A percentile compares a stretch with the other conserved stretches of the same genome.
These are phyloP conservation scores for Yamadazyma phyllophila DNA, from an alignment of 805 yeast species.

Conservation along the genomic window DNA sequence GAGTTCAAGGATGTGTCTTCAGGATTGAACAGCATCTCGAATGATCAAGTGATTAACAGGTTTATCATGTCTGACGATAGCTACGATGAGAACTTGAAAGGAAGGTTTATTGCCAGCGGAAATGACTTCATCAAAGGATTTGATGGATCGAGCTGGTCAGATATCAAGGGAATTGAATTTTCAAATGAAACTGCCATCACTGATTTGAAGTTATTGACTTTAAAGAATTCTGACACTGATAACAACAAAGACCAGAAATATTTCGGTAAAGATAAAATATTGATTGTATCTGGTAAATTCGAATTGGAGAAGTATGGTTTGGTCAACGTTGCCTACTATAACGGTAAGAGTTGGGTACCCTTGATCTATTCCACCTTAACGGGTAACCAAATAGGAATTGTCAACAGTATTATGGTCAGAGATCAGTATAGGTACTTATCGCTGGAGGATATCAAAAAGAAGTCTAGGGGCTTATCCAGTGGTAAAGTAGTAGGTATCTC, in stretches of 20 bases:
- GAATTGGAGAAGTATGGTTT: constrained; percentile 49
- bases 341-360: constrained; percentile 70
- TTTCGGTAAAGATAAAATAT: constrained; percentile 42
- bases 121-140: constrained; percentile 35
- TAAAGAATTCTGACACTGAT: constrained; percentile 19
- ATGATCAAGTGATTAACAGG: constrained; percentile 4
- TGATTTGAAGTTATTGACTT: constrained; percentile 45
- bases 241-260: constrained; percentile 31
- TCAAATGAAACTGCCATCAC: constrained; percentile 35
- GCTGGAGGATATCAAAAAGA: constrained; percentile 27
- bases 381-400: constrained; percentile 23
- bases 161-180: constrained; percentile 34
- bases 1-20: constrained; percentile 19
- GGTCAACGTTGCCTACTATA: constrained; percentile 60
- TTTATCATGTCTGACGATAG: constrained; percentile 44
- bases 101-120: constrained; percentile 38
- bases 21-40: constrained; percentile 1
- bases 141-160: constrained; percentile 50
- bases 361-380: constrained; percentile 35
- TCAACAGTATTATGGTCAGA: constrained; percentile 31
- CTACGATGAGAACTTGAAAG: constrained; percentile 33
- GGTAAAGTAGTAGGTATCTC: constrained; percentile 47
- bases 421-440: constrained; percentile 36
- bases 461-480: constrained; percentile 23
- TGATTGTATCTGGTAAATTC: constrained; percentile 60